These are phyloP conservation scores for Oemleria cerasiformis DNA, from an alignment of 306 rosid genomes.

Conservation along the genomic window DNA sequence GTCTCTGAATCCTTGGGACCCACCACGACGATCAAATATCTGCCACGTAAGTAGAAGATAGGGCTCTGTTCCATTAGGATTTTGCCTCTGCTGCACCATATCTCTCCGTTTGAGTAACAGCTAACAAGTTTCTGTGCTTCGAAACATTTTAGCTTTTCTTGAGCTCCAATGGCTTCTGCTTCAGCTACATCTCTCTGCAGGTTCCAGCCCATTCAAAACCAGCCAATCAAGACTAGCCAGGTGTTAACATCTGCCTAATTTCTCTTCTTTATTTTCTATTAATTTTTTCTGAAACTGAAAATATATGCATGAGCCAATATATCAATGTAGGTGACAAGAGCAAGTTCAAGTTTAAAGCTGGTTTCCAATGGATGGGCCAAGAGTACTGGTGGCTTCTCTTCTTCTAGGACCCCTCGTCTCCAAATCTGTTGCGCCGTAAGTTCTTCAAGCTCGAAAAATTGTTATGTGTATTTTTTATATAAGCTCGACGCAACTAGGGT, in stretches of 20 bases:
- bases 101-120: background rate
- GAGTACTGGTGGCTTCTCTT: conserved; percentile 27
- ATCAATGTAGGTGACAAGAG: conserved; percentile 35
- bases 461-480: background rate
- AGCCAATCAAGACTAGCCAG: conserved; percentile 29
- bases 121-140: background rate
- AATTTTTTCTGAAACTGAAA: background rate
- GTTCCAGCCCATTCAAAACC: conserved; percentile 37
- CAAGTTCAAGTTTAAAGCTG: conserved; percentile 26
- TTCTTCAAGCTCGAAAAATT: background rate
- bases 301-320: background rate
- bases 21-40: background rate
- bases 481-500: background rate
- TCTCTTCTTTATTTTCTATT: background rate
- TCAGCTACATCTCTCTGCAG: conserved; percentile 45
- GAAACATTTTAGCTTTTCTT: background rate
- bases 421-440: conserved; percentile 53
- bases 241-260: conserved; percentile 7
- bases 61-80: conserved; percentile 15
- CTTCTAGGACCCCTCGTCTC: conserved; percentile 44
- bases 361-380: conserved; percentile 36
- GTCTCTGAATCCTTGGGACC: background rate
- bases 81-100: background rate
- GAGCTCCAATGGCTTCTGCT: conserved; percentile 56
- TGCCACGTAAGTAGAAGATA: conserved; percentile 19